phyloP scores from a whole-genome alignment of 2,329 filamentous ascomycete genomes.

The Diplodia seriata region DNA sequence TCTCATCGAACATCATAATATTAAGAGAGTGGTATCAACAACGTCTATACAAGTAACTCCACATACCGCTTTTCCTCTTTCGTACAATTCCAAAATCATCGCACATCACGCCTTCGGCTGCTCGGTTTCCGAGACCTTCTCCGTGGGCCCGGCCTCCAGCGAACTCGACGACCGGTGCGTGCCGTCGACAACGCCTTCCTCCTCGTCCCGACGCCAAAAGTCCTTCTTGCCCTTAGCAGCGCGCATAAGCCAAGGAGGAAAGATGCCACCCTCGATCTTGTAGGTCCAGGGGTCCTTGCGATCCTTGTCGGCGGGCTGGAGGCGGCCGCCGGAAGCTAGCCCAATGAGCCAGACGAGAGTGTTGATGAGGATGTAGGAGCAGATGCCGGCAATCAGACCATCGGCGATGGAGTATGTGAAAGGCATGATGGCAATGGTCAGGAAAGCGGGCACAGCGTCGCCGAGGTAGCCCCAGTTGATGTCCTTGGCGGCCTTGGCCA shows the following conservation, averaged over 20 bases:
- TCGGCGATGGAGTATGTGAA: constrained; percentile 91
- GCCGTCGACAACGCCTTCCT: constrained; percentile 11
- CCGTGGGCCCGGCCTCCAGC: background rate
- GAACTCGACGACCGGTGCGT: constrained; percentile 1
- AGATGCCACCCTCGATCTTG: constrained; percentile 74
- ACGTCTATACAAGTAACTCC: background rate
- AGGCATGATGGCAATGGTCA: constrained; percentile 85
- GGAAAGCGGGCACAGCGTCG: constrained; percentile 82
- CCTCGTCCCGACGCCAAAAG: constrained; percentile 64
- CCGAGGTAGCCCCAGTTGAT: constrained; percentile 91
- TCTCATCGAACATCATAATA: constrained; percentile 2
- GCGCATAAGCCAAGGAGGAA: constrained; percentile 76
- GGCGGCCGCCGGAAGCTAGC: constrained; percentile 69
- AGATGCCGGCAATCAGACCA: constrained; percentile 81
- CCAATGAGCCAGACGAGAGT: constrained; percentile 72
- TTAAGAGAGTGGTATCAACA: constrained; percentile 17
- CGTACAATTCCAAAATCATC: background rate
- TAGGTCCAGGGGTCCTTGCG: constrained; percentile 83
- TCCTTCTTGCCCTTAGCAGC: constrained; percentile 71
- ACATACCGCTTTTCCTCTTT: background rate
- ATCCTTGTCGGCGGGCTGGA: constrained; percentile 76
- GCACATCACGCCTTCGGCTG: constrained; percentile 15
- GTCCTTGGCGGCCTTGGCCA: constrained; percentile 77
- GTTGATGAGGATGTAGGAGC: constrained; percentile 79
- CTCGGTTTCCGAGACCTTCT: constrained; percentile 5